These are phyloP conservation scores for Colletotrichum sp. DNA, from an alignment of 2,329 filamentous ascomycete species.

Conservation along the genomic window DNA sequence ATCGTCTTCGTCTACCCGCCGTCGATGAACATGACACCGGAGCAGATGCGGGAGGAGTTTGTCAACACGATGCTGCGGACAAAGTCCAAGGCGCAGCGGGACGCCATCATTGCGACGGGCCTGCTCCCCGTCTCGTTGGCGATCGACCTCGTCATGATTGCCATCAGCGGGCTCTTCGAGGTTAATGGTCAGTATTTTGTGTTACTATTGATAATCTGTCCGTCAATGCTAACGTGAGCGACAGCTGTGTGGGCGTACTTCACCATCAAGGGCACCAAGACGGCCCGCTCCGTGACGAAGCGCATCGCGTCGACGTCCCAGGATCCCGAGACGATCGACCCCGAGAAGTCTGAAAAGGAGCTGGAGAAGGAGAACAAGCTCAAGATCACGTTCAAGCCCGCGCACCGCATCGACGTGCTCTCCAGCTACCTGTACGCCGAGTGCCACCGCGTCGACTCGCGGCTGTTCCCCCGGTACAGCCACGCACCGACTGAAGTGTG, in stretches of 20 bases:
- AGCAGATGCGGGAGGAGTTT: constrained; percentile 15
- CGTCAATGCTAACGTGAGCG: background rate
- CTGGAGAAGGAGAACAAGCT: constrained; percentile 18
- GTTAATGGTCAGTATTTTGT: constrained; percentile 6
- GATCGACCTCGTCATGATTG: constrained; percentile 10
- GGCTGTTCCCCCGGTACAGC: constrained; percentile 6
- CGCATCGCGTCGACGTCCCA: constrained; percentile 10
- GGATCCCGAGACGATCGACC: constrained; percentile 14
- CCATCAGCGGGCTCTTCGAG: constrained; percentile 8
- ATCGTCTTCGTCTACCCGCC: constrained; percentile 18
- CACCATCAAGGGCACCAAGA: constrained; percentile 19
- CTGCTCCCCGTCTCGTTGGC: constrained; percentile 8
- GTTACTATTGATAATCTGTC: background rate
- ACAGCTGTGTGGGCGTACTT: constrained; percentile 18
- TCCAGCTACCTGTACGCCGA: constrained; percentile 10
- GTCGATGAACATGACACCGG: constrained; percentile 18
- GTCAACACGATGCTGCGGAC: constrained; percentile 18
- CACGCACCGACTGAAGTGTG: constrained; percentile 13
- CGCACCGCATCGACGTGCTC: constrained; percentile 6
- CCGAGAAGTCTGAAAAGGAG: constrained; percentile 4
- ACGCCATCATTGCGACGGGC: constrained; percentile 18
- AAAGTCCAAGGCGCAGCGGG: constrained; percentile 18
- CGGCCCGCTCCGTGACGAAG: constrained; percentile 15
- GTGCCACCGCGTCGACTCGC: constrained; percentile 13
- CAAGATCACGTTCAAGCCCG: constrained; percentile 4